Evolutionary conservation across 495 filamentous ascomycete genomes (phyloP), one percentile per base, ranked within the genome.

Genomic region (Evernia prunastri): DNA sequence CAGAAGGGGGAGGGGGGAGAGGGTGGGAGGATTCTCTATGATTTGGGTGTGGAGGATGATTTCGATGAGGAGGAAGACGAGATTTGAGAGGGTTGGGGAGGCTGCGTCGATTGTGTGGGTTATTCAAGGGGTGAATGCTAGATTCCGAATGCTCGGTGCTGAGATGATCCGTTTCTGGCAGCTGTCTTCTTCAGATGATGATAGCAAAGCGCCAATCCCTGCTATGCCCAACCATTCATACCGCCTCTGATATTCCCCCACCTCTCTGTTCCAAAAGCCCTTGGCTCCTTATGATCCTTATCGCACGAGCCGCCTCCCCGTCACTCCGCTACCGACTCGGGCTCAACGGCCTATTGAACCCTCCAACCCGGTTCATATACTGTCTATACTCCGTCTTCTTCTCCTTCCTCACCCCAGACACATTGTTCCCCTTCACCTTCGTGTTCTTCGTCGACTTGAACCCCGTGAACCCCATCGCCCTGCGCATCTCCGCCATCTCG

Each of bases 31-130:
- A 98, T 98, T 60, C 70, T 98, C 69, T 97, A 97, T 77, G 92
- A 96, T 59, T 94, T 97, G 87, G 94, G 93, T 36, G 83, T 84
- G 59, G 95, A 96, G 78, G 94, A 98, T 78, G 95, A 98, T 75
- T 98, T 96, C 74, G 94, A 98, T 72, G 94, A 97, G 66, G 95
- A 97, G 76, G 95, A 98, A 72, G 94, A 98, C 80, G 95, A 98
- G 29, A 92, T 97, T 59, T 96, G 75, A 75, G 56, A 27, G 39
- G 5, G 39, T 13, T 42, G 18, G 2, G 23, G 18, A n/a, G 4
- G 42, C 17, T 45, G 18, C n/a, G n/a, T n/a, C n/a, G n/a, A n/a
- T n/a, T n/a, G n/a, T n/a, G n/a, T n/a, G n/a, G n/a, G n/a, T n/a
- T n/a, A n/a, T n/a, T n/a, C n/a, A n/a, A n/a, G n/a, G 23, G 42